Evolutionary conservation across 768 basidiomycete genomes (phyloP).

Genomic region (Sarcomyxa edulis): DNA sequence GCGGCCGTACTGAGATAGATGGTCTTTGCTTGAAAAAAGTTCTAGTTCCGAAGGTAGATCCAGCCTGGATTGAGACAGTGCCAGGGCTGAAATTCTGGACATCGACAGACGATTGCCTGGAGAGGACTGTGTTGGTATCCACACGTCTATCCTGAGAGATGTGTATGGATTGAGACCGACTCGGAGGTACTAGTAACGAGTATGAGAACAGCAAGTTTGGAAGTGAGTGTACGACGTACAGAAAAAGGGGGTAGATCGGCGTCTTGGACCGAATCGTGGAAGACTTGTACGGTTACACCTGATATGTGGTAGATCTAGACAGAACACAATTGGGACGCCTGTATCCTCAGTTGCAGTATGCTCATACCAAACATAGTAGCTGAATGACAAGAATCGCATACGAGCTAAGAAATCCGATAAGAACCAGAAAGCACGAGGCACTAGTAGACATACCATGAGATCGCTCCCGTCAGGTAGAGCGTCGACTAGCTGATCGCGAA

Average conservation of each 20-base stretch:
- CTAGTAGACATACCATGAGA: slow-evolving; percentile 10
- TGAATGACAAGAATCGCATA: slow-evolving; percentile 17
- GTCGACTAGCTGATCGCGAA: slow-evolving; percentile 15
- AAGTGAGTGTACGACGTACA: too few species aligned
- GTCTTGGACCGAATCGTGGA: too few species aligned
- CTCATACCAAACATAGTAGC: slow-evolving; percentile 17
- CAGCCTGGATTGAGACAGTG: neutral
- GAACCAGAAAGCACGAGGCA: neutral
- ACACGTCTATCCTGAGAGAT: slow-evolving; percentile 22
- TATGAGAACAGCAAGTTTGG: too few species aligned
- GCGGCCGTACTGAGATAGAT: too few species aligned
- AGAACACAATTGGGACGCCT: too few species aligned
- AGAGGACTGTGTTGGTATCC: slow-evolving; percentile 11
- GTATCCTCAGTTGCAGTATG: too few species aligned
- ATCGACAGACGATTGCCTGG: slow-evolving; percentile 17
- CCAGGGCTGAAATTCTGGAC: slow-evolving; percentile 8
- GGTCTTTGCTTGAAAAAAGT: too few species aligned
- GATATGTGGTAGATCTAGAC: too few species aligned
- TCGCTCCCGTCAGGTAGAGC: slow-evolving; percentile 14
- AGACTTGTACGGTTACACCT: too few species aligned
- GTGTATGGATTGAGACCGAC: too few species aligned
- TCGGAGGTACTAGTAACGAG: too few species aligned
- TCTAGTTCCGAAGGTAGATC: slow-evolving; percentile 4
- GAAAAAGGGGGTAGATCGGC: too few species aligned
- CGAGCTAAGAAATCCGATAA: slow-evolving; percentile 3